Evolutionary conservation across 2,329 filamentous ascomycete species (phyloP), one percentile per base, ranked within the genome.

Genomic region (Hymenoscyphus repandus): DNA sequence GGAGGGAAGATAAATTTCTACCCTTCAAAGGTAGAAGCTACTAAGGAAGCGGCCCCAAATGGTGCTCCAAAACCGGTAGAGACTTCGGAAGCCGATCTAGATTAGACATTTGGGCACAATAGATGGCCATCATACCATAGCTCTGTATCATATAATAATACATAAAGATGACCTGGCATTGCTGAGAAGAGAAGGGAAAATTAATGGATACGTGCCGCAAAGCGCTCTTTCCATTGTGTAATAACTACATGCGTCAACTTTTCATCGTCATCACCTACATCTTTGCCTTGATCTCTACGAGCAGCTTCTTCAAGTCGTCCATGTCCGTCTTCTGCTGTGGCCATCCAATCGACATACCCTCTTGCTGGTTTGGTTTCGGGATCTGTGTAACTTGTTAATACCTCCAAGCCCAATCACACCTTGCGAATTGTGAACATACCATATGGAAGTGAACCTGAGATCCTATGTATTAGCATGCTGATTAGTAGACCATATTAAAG

Each of bases 381-480:
- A 99, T 99, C 86, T 90, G 59, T 30, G 12, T 5, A 9, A 30
- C 11, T 6, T 17, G 20, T 41, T 33, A 41, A 17, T 22, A 40
- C n/a, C 3, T n/a, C 45, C 5, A 13, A 13, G 42, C 42, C n/a
- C 20, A 37, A 45, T 10, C 34, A 34, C 45, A 31, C 18, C 33
- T 37, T 32, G 9, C 13, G 20, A 7, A 33, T 43, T 20, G 6
- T 4, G 4, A 13, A 44, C 76, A 58, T 78, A 90, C 86, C 82
- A 97, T 85, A 67, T 99, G 93, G 71, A 99, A 92, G 69, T 96
- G 91, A 60, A 95, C 87, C 85, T 90, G 57, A 41, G 42, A 13
- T 32, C 33, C 27, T 10, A 11, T 27, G 0, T 36, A 41, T 46
- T 40, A 40, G 43, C 36, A 37, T 37, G 13, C 6, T 27, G 17